Evolutionary conservation across 257 asterid species (phyloP).

Genomic region (Rhazya stricta): DNA sequence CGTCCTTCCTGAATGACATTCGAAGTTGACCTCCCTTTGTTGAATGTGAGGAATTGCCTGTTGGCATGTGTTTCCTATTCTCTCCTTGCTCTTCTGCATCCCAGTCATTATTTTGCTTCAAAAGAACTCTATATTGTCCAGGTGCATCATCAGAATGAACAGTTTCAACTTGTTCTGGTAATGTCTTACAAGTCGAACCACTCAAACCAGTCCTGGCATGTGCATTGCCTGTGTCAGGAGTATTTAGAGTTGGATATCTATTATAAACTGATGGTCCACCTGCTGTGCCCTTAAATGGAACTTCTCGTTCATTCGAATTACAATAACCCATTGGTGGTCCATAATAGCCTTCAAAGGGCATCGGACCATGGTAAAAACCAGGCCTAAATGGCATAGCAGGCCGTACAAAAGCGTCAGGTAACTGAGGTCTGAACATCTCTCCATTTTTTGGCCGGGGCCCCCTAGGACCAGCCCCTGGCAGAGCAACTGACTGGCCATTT

Average conservation of each 20-base stretch:
- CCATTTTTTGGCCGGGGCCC: slow-evolving; percentile 83
- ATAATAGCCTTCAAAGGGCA: slow-evolving; percentile 74
- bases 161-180: slow-evolving; percentile 41
- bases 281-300: slow-evolving; percentile 62
- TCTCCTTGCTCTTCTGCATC: slow-evolving; percentile 54
- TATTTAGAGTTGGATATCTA: slow-evolving; percentile 47
- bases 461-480: slow-evolving; percentile 61
- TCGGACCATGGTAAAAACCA: slow-evolving; percentile 76
- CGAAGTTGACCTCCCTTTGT: slow-evolving; percentile 34
- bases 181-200: slow-evolving; percentile 41
- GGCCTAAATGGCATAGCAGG: slow-evolving; percentile 84
- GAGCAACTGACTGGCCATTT: slow-evolving; percentile 58
- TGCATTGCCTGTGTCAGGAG: slow-evolving; percentile 50
- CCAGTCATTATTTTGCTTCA: slow-evolving; percentile 43
- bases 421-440: slow-evolving; percentile 69
- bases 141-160: slow-evolving; percentile 43
- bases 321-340: slow-evolving; percentile 83
- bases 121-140: slow-evolving; percentile 41
- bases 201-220: slow-evolving; percentile 48
- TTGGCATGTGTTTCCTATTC: slow-evolving; percentile 35
- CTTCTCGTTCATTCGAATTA: slow-evolving; percentile 58
- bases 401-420: slow-evolving; percentile 67
- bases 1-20: slow-evolving; percentile 43
- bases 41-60: slow-evolving; percentile 28
- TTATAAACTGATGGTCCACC: slow-evolving; percentile 55